Evolutionary conservation across 2,329 filamentous ascomycete species (phyloP), one percentile per base, ranked within the genome.

Genomic region (Clarireedia homoeocarpa): DNA sequence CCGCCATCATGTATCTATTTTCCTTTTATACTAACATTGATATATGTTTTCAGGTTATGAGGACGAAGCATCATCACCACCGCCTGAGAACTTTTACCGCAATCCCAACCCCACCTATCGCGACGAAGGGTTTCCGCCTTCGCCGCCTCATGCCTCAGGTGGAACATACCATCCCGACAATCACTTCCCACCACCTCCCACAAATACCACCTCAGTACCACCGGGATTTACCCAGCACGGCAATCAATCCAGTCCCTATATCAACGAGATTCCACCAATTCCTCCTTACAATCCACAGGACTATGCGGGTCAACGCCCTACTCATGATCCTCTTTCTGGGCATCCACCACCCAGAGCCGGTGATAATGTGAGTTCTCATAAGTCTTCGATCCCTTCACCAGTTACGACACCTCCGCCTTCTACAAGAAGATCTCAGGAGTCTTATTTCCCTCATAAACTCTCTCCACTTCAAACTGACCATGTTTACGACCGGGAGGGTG

Each of bases 301-400:
- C 47, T 67, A 66, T 57, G 65, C 59, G 27, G 55, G 52, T 44
- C 65, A 63, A 53, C 58, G 55, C 17, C 36, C 49, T 27, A 45
- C 53, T 46, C 58, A 59, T 55, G 63, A 68, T 42, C 53, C 59
- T 20, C 62, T 61, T 55, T 26, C 30, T 40, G 59, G 61, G 12
- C 63, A 66, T 48, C 62, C 56, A 14, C 38, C 44, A 54, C 56
- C 63, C 36, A 61, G 60, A 57, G 48, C 58, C 48, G 65, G 63
- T 64, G 63, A 67, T 52, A 67, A 70, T 68, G 67, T 70, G 67
- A 70, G 67, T 70, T 55, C 59, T 63, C 55, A 55, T 58, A 52
- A 59, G 55, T 60, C 56, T 63, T 55, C 56, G 51, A 51, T 17
- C 57, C 55, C 59, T 50, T 51, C 55, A 50, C 48, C 55, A 57